Evolutionary conservation across 768 basidiomycete genomes (phyloP), one percentile per base, ranked within the genome.

Genomic region (Podaxis carcinomalis): DNA sequence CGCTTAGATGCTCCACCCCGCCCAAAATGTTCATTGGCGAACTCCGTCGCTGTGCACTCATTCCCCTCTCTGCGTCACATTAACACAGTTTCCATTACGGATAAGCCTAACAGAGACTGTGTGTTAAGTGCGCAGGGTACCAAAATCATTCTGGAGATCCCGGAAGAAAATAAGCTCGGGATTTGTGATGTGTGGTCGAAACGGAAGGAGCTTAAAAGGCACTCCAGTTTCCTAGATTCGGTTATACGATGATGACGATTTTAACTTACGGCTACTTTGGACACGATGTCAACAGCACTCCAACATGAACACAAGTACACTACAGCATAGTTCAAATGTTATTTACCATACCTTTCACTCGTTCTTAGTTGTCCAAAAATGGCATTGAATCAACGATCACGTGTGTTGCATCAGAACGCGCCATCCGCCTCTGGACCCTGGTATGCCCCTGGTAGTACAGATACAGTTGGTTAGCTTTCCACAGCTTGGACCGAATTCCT

Each of bases 61-160:
- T 89, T 85, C 69, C 89, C 90, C 0, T 78, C 79, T 1, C 72
- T 92, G 57, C 75, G 80, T 2, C 83, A 83, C 59, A 80, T 91
- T 4, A 78, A 80, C 54, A 75, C 71, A 1, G 63, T 73, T 25
- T 51, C 66, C 2, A 57, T 70, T 14, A 77, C 80, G 50, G 75
- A 78, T 19, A 74, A 84, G 40, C 81, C 85, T n/a, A 77, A 92
- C 37, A 79, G 81, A 14, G 83, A 83, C 46, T 82, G 84, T 60
- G 75, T 89, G 2, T 64, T 78, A n/a, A 67, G 68, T 65, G 65
- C 66, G 13, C 65, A 67, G 19, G 69, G 70, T 1, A 70, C 66
- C n/a, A 70, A 70, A 59, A 49, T 72, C 10, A 64, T 71, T 10
- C 67, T 69, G 51, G 62, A 68, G 36, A 64, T 71, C 37, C 71